Base-by-base conservation (phyloP, 441 rosid species). In the Macaranga tanarius region DNA sequence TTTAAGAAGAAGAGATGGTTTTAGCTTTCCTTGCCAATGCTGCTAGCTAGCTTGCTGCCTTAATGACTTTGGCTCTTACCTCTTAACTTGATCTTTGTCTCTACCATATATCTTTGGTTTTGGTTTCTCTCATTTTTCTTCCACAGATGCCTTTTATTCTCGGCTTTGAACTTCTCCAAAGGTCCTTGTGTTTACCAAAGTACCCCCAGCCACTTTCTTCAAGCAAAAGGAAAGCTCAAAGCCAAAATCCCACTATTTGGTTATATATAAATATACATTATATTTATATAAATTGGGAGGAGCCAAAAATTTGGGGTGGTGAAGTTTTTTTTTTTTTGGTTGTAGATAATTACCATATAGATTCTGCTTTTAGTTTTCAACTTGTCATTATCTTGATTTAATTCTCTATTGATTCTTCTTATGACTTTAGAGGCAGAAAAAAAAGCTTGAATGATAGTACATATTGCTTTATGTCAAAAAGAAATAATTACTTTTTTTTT, bases 161-260 rank as follows among this genome's bases (percentile, higher is more conserved):
- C 71, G 57, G 55, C 22, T 23, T 7, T 34, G 62, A 56, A 72
- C 54, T 83, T 74, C 61, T 84, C 74, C 79, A 64, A 31, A 1
- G 8, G 13, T 66, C 31, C 44, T 8, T 70, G 17, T 19, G 23
- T 65, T 73, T 55, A 69, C 84, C 23, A 50, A 76, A 77, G 60
- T 73, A 69, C 67, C 80, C 80, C 52, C 66, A 1, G 44, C 69
- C 65, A 16, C 86, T 85, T 89, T 84, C 96, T 93, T 89, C 84
- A 69, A 67, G 66, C 78, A 82, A 88, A 90, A 86, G 98, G 78
- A 89, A 88, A 83, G 76, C 56, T 51, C 23, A 38, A 63, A 57
- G 80, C 48, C 22, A 71, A 79, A 65, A 63, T 74, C 28, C 85
- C 81, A 69, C 77, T 63, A 57, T 65, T 74, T 52, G 74, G 73